phyloP scores from a whole-genome alignment of 2,329 filamentous ascomycete genomes.

The Biscogniauxia sp. region DNA sequence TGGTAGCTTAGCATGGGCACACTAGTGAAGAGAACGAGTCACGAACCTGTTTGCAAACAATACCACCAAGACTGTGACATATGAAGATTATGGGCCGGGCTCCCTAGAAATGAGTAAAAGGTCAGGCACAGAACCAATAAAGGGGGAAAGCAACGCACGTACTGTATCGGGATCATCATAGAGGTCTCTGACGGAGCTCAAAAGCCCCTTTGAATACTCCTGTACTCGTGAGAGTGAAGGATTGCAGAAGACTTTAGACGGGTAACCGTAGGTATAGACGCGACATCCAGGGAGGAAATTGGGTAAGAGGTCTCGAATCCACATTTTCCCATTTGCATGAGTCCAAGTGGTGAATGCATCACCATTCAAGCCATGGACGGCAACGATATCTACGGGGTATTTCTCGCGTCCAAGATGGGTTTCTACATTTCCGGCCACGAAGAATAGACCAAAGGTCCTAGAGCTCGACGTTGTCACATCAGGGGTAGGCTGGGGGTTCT shows the following conservation, averaged over 20 bases:
- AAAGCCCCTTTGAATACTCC: slow-evolving; percentile 17
- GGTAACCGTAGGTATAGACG: slow-evolving; percentile 25
- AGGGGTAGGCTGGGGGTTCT: not conserved
- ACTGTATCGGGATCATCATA: slow-evolving; percentile 8
- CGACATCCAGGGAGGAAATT: slow-evolving; percentile 20
- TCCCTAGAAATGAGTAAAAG: not conserved
- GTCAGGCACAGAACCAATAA: slow-evolving; percentile 11
- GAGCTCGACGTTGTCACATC: not conserved
- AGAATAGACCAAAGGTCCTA: not conserved
- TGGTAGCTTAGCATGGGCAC: not conserved
- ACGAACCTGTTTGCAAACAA: slow-evolving; percentile 29
- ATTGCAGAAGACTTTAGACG: slow-evolving; percentile 15
- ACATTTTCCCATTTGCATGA: slow-evolving; percentile 16
- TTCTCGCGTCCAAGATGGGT: not conserved
- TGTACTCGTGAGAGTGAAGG: slow-evolving; percentile 9
- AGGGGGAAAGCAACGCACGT: slow-evolving; percentile 3
- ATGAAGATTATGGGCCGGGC: slow-evolving; percentile 25
- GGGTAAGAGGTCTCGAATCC: slow-evolving; percentile 24
- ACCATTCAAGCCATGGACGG: slow-evolving; percentile 25
- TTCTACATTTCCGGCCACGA: not conserved
- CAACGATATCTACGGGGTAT: slow-evolving; percentile 19
- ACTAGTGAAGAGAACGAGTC: not conserved
- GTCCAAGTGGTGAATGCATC: slow-evolving; percentile 19
- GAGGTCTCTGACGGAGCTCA: slow-evolving; percentile 12
- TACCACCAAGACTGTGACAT: slow-evolving; percentile 30